These are phyloP conservation scores for Hyphopichia wangnamkhiaoensis DNA, from an alignment of 1,139 yeast species.

Conservation along the genomic window DNA sequence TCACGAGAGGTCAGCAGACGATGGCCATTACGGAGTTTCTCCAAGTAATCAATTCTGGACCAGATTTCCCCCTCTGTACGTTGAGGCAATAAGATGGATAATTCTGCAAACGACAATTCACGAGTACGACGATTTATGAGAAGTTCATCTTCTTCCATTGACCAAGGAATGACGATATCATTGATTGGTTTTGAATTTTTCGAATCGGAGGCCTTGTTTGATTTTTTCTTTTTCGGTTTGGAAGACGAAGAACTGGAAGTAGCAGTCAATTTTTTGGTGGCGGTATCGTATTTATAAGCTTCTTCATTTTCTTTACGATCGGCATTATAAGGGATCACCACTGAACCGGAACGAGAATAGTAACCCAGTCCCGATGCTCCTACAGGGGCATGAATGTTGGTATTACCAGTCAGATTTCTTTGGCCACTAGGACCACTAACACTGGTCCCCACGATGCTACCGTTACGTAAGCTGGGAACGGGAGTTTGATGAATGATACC, in stretches of 20 bases:
- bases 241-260: conserved; percentile 6
- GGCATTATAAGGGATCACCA: conserved; percentile 41
- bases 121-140: conserved; percentile 55
- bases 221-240: conserved; percentile 7
- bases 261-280: conserved; percentile 8
- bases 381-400: neutral
- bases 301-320: conserved; percentile 33
- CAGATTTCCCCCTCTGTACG: conserved; percentile 75
- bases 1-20: conserved; percentile 33
- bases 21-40: conserved; percentile 45
- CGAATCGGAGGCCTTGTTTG: conserved; percentile 5
- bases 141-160: conserved; percentile 75
- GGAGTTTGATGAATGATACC: conserved; percentile 34
- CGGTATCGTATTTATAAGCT: conserved; percentile 14
- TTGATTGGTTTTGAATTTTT: conserved; percentile 6
- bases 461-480: conserved; percentile 43
- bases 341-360: conserved; percentile 47
- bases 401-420: no score
- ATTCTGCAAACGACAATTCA: conserved; percentile 71
- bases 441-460: conserved; percentile 36
- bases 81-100: conserved; percentile 69
- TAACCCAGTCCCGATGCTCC: conserved; percentile 25
- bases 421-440: conserved; percentile 7
- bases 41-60: conserved; percentile 60
- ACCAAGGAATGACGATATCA: conserved; percentile 42